Base-by-base conservation (phyloP, 2,329 filamentous ascomycete genomes). In the Colletotrichum truncatum region DNA sequence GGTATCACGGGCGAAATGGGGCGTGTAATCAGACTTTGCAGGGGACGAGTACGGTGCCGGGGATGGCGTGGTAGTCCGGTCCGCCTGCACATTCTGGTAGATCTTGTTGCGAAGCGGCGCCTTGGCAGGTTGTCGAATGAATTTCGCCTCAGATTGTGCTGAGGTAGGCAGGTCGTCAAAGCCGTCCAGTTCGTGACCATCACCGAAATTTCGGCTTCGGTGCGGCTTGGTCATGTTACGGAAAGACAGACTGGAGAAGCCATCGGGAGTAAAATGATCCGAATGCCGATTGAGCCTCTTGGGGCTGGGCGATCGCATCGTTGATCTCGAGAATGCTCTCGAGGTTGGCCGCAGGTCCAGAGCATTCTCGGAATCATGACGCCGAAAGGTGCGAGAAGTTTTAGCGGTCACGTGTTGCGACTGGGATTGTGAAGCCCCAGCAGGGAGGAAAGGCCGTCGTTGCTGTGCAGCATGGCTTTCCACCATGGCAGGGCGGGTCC, bases 161-260 rank as follows among this genome's bases (percentile, higher is more conserved):
- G 94, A 98, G 0, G 94, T 98, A 2, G 95, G 95, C 60, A 99
- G 82, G 77, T 99, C 96, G 75, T 99, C 96, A 75, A 99, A 98
- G 3, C 87, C 89, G 70, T 98, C 95, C 32, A 99, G 84, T 77
- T 99, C 96, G 66, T 91, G 92, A 14, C 96, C 96, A 76, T 98
- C 93, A 11, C 96, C 96, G 79, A 97, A 99, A 72, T 93, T 89
- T 46, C 89, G 86, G 65, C 84, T 83, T 39, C 89, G 85, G 39
- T 68, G 68, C 21, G 69, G 69, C 60, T 70, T 70, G 52, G 56
- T 72, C 63, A 67, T 60, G 43, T 56, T 67, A 56, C 58, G 68
- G 62, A 57, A 69, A 36, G 67, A 66, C 18, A 56, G n/a, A 28
- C 39, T 56, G 16, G 39, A 34, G 26, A 56, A 56, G 16, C 65